Percentiles rank a stretch among this genome's conserved stretches.
These are phyloP conservation scores for Sugiyamaella xylanicola DNA, from an alignment of 1,139 yeast species.

Conservation along the genomic window DNA sequence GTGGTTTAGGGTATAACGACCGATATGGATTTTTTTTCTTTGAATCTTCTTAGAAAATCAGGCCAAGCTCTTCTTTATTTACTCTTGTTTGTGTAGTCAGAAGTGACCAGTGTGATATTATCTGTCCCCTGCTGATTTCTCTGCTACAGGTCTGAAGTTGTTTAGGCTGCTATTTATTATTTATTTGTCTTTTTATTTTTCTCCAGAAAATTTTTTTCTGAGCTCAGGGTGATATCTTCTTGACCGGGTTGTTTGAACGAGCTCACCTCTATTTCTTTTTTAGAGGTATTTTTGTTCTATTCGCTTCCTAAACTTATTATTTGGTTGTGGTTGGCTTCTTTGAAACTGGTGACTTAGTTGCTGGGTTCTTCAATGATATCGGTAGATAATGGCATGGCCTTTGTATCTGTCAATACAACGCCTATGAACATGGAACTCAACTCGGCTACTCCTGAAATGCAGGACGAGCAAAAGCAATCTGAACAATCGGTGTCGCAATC, in stretches of 20 bases:
- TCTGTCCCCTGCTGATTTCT: not conserved
- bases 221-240: no score
- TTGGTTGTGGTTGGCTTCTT: no score
- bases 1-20: not conserved
- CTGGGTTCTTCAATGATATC: slow-evolving; percentile 5
- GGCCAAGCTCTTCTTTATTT: not conserved
- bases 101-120: not conserved
- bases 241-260: no score
- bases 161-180: not conserved
- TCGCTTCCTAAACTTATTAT: no score
- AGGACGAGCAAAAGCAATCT: no score
- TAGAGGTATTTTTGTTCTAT: no score
- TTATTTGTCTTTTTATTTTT: no score
- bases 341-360: not conserved
- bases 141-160: no score
- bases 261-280: no score
- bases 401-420: not conserved
- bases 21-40: not conserved
- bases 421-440: not conserved
- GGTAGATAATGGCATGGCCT: slow-evolving; percentile 5
- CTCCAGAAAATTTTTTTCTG: no score
- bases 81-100: not conserved
- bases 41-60: not conserved
- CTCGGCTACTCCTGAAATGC: not conserved
- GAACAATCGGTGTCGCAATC: no score